Evolutionary conservation across 139 green algal genomes (phyloP).

Genomic region (Monoraphidium neglectum): DNA sequence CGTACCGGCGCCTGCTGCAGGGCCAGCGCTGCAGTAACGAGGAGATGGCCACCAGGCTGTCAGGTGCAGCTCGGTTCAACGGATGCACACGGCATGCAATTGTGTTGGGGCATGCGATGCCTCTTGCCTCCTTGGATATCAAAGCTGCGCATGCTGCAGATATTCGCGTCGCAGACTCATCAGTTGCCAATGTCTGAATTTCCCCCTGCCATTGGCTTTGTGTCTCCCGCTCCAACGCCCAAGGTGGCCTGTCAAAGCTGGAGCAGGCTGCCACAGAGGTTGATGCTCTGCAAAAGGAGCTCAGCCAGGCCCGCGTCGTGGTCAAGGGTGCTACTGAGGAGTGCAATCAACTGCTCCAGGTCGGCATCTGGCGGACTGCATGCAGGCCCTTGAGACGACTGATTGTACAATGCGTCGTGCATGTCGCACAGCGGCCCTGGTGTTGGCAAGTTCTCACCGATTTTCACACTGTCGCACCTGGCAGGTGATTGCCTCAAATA

Average conservation of each 20-base stretch:
- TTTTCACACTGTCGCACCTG: too few relatives aligned
- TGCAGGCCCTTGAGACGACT: background rate
- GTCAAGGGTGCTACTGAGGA: conserved; percentile 83
- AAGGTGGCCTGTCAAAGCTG: conserved; percentile 82
- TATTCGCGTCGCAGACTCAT: too few relatives aligned
- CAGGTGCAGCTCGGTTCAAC: too few relatives aligned
- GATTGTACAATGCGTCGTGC: background rate
- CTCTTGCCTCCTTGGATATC: too few relatives aligned
- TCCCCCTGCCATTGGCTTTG: too few relatives aligned
- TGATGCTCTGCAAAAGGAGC: conserved; percentile 80
- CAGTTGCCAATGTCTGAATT: too few relatives aligned
- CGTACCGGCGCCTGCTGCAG: conserved; percentile 72
- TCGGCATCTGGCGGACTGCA: conserved; percentile 3
- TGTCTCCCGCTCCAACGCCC: too few relatives aligned
- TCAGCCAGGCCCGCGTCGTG: conserved; percentile 81
- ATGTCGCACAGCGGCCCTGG: too few relatives aligned
- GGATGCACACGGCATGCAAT: too few relatives aligned
- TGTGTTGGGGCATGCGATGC: background rate
- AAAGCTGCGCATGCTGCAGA: too few relatives aligned
- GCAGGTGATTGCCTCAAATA: conserved; percentile 71
- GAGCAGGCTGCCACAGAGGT: conserved; percentile 85
- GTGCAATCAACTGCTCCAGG: conserved; percentile 80
- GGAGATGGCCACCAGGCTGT: conserved; percentile 27
- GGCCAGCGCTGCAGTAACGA: conserved; percentile 34
- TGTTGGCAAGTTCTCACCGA: too few relatives aligned